These are phyloP conservation scores for Fragaria iinumae DNA, from an alignment of 306 rosid species.

Conservation along the genomic window DNA sequence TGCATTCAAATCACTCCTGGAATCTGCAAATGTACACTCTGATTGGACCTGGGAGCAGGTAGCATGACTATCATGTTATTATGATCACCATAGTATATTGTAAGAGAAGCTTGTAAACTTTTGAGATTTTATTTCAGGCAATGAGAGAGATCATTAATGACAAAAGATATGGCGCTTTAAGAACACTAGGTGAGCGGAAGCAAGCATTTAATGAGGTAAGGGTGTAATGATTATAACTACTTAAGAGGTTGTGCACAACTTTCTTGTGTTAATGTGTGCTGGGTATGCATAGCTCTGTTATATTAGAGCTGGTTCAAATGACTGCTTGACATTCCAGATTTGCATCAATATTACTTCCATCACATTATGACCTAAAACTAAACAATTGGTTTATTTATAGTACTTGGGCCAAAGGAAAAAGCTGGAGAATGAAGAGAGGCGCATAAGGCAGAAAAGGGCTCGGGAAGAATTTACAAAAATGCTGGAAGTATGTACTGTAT, in stretches of 20 bases:
- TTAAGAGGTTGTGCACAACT: neutral
- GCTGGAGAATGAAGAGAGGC: conserved; percentile 96
- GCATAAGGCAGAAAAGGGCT: conserved; percentile 90
- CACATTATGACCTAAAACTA: conserved; percentile 32
- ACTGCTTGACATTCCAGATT: neutral
- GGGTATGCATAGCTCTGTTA: neutral
- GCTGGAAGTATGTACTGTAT: conserved; percentile 66
- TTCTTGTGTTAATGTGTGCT: neutral
- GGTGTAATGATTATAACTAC: conserved; percentile 19
- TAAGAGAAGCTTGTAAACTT: conserved; percentile 30
- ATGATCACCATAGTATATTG: neutral
- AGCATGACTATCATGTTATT: conserved; percentile 24
- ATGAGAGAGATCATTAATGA: conserved; percentile 96
- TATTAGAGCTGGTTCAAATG: neutral
- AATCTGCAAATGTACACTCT: conserved; percentile 87
- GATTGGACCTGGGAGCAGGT: conserved; percentile 99
- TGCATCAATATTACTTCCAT: neutral
- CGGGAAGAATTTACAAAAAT: conserved; percentile 93
- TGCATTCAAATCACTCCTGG: conserved; percentile 89
- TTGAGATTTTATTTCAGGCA: conserved; percentile 49
- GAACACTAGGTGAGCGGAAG: conserved; percentile 95
- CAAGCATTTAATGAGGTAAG: conserved; percentile 99
- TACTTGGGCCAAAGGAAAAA: conserved; percentile 97
- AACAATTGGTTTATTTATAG: conserved; percentile 42
- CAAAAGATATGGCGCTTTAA: conserved; percentile 87